Percentiles rank a stretch among this genome's conserved stretches.
Evolutionary conservation across 2,329 filamentous ascomycete species (phyloP).

Genomic region (Aspergillus cejpii): DNA sequence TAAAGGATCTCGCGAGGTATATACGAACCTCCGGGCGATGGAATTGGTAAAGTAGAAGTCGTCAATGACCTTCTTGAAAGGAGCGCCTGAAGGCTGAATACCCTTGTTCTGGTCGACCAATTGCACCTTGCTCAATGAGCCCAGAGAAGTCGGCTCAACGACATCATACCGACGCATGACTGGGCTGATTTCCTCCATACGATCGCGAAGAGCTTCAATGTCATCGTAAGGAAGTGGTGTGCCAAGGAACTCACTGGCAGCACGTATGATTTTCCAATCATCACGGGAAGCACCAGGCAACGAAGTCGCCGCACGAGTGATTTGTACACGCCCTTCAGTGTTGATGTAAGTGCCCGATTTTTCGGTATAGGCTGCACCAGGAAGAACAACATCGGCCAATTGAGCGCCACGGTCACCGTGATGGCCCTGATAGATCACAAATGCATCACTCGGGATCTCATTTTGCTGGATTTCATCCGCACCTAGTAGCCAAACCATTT

Average conservation of each 20-base stretch:
- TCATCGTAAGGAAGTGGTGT: constrained; percentile 87
- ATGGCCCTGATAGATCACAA: constrained; percentile 96
- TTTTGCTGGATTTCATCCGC: constrained; percentile 81
- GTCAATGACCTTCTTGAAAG: constrained; percentile 78
- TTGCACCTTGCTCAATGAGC: constrained; percentile 80
- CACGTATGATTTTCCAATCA: constrained; percentile 98
- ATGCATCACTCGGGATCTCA: constrained; percentile 91
- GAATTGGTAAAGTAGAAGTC: constrained; percentile 98
- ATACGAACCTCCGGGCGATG: constrained; percentile 82
- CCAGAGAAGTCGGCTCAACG: constrained; percentile 71
- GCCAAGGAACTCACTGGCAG: constrained; percentile 83
- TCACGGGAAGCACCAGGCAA: constrained; percentile 84
- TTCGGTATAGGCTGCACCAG: constrained; percentile 92
- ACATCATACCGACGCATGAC: constrained; percentile 84
- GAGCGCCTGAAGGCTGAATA: constrained; percentile 60
- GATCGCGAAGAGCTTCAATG: constrained; percentile 77
- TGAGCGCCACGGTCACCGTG: constrained; percentile 92
- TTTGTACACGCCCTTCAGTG: constrained; percentile 92
- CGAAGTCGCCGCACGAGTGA: constrained; percentile 82
- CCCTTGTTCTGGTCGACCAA: constrained; percentile 96
- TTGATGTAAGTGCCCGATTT: constrained; percentile 95
- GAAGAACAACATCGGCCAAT: constrained; percentile 87
- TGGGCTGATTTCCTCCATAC: constrained; percentile 92
- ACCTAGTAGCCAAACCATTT: constrained; percentile 94
- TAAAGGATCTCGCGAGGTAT: background rate